These are phyloP conservation scores for Blastobotrys ciferrii DNA, from an alignment of 1,139 yeast genomes.

Conservation along the genomic window DNA sequence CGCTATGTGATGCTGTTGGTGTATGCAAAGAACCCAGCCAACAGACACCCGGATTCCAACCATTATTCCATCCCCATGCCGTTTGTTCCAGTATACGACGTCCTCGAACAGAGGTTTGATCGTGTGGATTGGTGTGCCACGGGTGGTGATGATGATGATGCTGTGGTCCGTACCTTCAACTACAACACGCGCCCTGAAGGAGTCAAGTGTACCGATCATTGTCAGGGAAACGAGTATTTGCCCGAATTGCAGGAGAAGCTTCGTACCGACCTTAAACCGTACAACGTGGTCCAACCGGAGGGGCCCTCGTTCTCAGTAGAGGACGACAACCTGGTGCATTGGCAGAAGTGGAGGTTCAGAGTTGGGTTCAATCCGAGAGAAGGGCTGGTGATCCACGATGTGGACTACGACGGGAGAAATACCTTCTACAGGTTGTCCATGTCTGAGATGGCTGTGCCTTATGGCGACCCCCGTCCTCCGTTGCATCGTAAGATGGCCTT, in stretches of 20 bases:
- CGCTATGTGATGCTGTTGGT: slow-evolving; percentile 72
- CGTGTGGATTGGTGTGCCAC: slow-evolving; percentile 77
- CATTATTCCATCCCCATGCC: slow-evolving; percentile 82
- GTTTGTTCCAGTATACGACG: slow-evolving; percentile 78
- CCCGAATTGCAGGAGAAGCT: slow-evolving; percentile 47
- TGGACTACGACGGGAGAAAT: slow-evolving; percentile 77
- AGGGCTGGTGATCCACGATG: slow-evolving; percentile 78
- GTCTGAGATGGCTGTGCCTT: slow-evolving; percentile 90
- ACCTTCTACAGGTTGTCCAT: slow-evolving; percentile 74
- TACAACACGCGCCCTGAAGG: slow-evolving; percentile 51
- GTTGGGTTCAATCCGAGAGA: slow-evolving; percentile 76
- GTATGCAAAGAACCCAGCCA: slow-evolving; percentile 57
- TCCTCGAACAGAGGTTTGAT: slow-evolving; percentile 58
- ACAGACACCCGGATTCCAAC: slow-evolving; percentile 74
- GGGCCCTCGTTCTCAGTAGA: slow-evolving; percentile 71
- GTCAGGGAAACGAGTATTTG: slow-evolving; percentile 50
- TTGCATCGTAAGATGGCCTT: slow-evolving; percentile 90
- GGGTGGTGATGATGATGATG: slow-evolving; percentile 51
- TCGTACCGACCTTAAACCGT: slow-evolving; percentile 63
- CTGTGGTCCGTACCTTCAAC: slow-evolving; percentile 35
- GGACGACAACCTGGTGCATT: slow-evolving; percentile 61
- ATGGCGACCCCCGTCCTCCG: slow-evolving; percentile 88
- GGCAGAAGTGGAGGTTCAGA: slow-evolving; percentile 92
- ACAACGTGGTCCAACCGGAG: slow-evolving; percentile 75
- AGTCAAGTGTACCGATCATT: slow-evolving; percentile 49